phyloP scores from a whole-genome alignment of 306 rosid genomes.

The Ceratonia siliqua region DNA sequence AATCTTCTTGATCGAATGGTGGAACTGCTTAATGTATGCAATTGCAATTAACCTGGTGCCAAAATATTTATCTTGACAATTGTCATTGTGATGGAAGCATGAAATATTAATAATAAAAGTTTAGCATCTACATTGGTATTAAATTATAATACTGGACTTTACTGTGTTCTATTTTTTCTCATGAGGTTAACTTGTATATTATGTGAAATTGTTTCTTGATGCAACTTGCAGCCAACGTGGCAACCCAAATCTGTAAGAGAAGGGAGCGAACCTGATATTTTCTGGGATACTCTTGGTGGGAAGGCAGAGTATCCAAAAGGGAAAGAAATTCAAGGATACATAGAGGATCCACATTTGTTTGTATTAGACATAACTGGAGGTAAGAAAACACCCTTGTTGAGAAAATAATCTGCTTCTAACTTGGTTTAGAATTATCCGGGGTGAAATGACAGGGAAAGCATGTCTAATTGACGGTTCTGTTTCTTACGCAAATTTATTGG shows the following conservation, averaged over 20 bases:
- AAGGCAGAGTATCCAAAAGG: conserved; percentile 72
- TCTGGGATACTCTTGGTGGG: conserved; percentile 80
- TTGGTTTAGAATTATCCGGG: conserved; percentile 63
- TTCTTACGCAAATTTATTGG: conserved; percentile 54
- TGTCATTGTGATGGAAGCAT: conserved; percentile 13
- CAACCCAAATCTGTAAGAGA: conserved; percentile 85
- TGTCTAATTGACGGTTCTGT: conserved; percentile 72
- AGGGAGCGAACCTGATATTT: conserved; percentile 84
- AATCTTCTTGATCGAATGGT: conserved; percentile 87
- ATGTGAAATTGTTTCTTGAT: conserved; percentile 19
- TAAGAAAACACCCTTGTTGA: conserved; percentile 46
- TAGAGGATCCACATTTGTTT: conserved; percentile 86
- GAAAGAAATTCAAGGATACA: conserved; percentile 68
- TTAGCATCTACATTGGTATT: not conserved
- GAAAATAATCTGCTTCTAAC: conserved; percentile 48
- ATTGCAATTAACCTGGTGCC: conserved; percentile 22
- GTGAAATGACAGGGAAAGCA: conserved; percentile 54
- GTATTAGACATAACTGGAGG: conserved; percentile 66
- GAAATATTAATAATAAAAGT: not conserved
- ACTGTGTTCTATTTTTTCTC: conserved; percentile 3
- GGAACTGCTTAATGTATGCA: conserved; percentile 70
- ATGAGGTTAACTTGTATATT: conserved; percentile 12
- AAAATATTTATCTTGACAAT: not conserved
- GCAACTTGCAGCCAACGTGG: conserved; percentile 69
- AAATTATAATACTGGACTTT: not conserved